Base-by-base conservation (phyloP, 2,329 filamentous ascomycete species). In the Aureobasidium sp. region DNA sequence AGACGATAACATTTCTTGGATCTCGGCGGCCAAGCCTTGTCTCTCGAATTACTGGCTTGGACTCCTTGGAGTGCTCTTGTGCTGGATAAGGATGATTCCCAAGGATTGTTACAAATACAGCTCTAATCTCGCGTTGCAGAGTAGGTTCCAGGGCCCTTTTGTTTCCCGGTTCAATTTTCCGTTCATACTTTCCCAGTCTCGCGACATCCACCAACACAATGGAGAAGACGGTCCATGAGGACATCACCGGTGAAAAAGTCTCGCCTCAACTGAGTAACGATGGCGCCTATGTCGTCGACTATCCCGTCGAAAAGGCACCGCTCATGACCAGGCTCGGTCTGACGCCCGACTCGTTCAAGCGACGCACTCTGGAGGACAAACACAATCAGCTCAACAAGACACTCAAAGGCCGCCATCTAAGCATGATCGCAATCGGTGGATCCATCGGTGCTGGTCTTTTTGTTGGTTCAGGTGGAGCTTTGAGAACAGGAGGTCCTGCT, bases 401-500 rank as follows among this genome's bases (percentile, higher is more conserved):
- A 15, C 58, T 66, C 63, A 70, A 71, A 62, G 60, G 63, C 27
- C 63, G 70, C 6, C 70, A 72, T 62, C 55, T 72, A 62, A 67
- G 71, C 61, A 72, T 72, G 70, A 72, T 72, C 58, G 70, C 70
- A 44, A 72, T 72, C 63, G 70, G 70, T 45, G 70, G 68, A 5
- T 68, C 68, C 25, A 81, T 82, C 60, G 81, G 81, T 57, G 82
- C 81, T 37, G 81, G 81, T 70, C 73, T 83, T 5, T 84, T 83
- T 68, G 80, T 83, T 57, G 78, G 79, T 57, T 78, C 77, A 51
- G 81, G 81, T 47, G 69, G 73, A 42, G 77, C 79, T 6, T 73
- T 83, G 44, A 72, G 76, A 15, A 77, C 70, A 3, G 79, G 78
- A 69, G 81, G 81, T 37, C 81, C 81, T 34, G 75, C 74, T 25